Evolutionary conservation across 2,329 filamentous ascomycete species (phyloP), one percentile per base, ranked within the genome.

Genomic region (Diaporthe longicolla): DNA sequence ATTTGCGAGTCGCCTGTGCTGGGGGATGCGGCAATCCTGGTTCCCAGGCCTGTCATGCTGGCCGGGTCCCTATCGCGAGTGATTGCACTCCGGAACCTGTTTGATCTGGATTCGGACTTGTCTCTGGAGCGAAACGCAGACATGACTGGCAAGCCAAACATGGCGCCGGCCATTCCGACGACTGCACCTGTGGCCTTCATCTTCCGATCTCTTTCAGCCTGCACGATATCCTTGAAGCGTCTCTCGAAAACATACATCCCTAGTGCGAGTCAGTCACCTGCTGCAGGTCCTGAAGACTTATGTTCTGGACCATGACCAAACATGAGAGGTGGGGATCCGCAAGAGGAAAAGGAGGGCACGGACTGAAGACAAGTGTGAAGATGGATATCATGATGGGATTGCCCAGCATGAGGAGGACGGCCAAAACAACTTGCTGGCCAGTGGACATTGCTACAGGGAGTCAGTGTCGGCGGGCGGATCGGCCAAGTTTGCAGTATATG

Each of bases 371-470:
- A 4, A 94, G 87, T 1, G 93, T 91, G 74, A 89, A 89, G 8
- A 90, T 88, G 4, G 89, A 91, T 2, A 94, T 90, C 78, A 91
- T 90, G 43, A 93, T 90, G 1, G 90, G 87, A 70, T 90, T 90
- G 4, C 92, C 92, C 8, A 92, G 80, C 48, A 93, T 84, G 71
- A 93, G 90, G 52, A 93, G 83, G 3, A 90, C 73, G 78, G 92
- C 93, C 10, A 94, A 84, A 13, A 93, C 81, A n/a, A 88, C 82
- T 78, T 94, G 92, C 79, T 94, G 92, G 78, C 90, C 92, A 3
- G 89, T 91, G 54, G 91, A 93, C 79, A 94, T 48, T 37, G 45
- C 69, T 71, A 21, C 69, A 54, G 11, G 19, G 24, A 43, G 55
- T 71, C 26, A 61, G 69, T 45, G 5, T 11, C 7, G 9, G 3